phyloP scores from a whole-genome alignment of 2,329 filamentous ascomycete genomes.

The Tolypocladium sp. region DNA sequence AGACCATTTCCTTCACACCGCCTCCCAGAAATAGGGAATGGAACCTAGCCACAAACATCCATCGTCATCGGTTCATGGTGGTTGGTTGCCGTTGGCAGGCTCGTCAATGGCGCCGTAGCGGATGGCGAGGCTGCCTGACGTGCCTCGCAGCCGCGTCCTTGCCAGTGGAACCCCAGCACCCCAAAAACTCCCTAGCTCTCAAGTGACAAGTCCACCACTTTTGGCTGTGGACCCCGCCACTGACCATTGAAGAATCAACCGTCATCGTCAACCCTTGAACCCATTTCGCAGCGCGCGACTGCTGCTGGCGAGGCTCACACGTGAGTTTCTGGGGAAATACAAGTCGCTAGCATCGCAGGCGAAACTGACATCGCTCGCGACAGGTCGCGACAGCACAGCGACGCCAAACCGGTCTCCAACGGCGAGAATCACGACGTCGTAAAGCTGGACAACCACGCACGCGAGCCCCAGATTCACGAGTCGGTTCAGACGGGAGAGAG shows the following conservation, averaged over 20 bases:
- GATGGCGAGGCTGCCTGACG: neutral
- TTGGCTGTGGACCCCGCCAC: constrained; percentile 2
- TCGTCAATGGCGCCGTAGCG: neutral
- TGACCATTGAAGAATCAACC: constrained; percentile 7
- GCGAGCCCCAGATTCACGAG: constrained; percentile 1
- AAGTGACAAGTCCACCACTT: neutral
- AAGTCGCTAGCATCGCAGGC: neutral
- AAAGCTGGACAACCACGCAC: constrained; percentile 18
- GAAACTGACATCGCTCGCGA: neutral
- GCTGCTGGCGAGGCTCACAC: constrained; percentile 1
- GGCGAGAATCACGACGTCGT: constrained; percentile 1
- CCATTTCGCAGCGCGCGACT: constrained; percentile 1
- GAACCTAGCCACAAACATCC: neutral
- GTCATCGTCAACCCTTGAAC: constrained; percentile 2
- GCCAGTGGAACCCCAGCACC: neutral
- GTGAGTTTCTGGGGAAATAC: neutral
- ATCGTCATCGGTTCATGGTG: neutral
- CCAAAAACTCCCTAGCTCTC: neutral
- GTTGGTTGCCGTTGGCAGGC: neutral
- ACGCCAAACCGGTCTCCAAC: neutral
- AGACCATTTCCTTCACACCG: neutral
- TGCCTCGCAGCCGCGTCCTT: neutral
- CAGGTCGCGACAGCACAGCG: neutral
- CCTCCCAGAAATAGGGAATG: neutral
- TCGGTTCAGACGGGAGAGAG: constrained; percentile 2